Percentiles rank a stretch among this genome's conserved stretches.
Evolutionary conservation across 148 eudicot species (phyloP).

Genomic region (Chenopodium suecicum): DNA sequence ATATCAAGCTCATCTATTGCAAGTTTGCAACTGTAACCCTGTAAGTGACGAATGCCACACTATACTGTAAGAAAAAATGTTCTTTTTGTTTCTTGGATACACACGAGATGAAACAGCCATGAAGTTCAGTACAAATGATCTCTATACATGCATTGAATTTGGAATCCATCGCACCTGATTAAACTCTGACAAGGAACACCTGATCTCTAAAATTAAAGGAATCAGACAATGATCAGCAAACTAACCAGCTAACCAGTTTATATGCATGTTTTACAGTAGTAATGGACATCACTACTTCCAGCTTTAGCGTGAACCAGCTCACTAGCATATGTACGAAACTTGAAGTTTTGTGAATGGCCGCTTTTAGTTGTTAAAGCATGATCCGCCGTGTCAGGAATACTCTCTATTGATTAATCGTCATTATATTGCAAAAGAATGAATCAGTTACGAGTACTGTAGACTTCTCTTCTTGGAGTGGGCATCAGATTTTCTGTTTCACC

Average conservation of each 20-base stretch:
- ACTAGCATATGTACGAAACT: conserved; percentile 31
- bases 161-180: conserved; percentile 12
- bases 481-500: conserved; percentile 34
- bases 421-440: conserved; percentile 9
- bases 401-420: conserved; percentile 7
- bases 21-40: neutral
- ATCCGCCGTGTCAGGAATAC: conserved; percentile 11
- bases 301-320: conserved; percentile 15
- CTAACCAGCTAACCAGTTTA: conserved; percentile 18
- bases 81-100: neutral
- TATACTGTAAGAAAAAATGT: neutral
- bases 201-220: conserved; percentile 13
- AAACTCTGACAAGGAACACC: conserved; percentile 6
- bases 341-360: conserved; percentile 8
- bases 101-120: neutral
- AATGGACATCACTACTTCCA: conserved; percentile 13
- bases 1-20: neutral
- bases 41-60: neutral
- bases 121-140: conserved; percentile 11
- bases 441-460: conserved; percentile 33
- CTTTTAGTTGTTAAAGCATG: conserved; percentile 9
- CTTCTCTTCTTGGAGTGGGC: conserved; percentile 40
- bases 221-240: conserved; percentile 17
- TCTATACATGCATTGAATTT: conserved; percentile 32
- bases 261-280: conserved; percentile 19